These are phyloP conservation scores for Cadophora gregata DNA, from an alignment of 2,329 filamentous ascomycete species.

Conservation along the genomic window DNA sequence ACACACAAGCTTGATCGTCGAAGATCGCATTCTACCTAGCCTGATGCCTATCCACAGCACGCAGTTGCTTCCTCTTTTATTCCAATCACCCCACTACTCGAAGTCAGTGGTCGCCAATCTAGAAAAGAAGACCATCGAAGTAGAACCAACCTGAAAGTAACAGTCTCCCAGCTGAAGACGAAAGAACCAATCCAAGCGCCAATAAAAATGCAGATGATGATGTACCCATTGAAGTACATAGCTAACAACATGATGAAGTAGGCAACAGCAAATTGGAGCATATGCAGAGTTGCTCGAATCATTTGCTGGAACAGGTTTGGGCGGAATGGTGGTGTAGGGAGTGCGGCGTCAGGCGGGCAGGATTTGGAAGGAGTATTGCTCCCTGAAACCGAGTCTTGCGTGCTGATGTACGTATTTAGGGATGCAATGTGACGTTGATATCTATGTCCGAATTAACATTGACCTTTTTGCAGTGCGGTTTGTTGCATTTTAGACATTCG, in stretches of 20 bases:
- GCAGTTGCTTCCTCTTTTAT: conserved; percentile 34
- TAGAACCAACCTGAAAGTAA: conserved; percentile 43
- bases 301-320: conserved; percentile 70
- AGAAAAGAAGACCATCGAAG: too few species aligned
- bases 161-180: conserved; percentile 72
- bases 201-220: conserved; percentile 82
- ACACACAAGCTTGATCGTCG: neutral
- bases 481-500: neutral
- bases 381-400: neutral
- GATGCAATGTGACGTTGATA: conserved; percentile 48
- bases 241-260: conserved; percentile 78
- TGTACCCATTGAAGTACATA: conserved; percentile 72
- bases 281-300: conserved; percentile 70
- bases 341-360: neutral
- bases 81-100: conserved; percentile 16
- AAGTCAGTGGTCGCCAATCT: neutral
- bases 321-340: conserved; percentile 46
- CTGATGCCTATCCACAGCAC: conserved; percentile 34
- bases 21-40: neutral
- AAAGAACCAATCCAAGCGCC: conserved; percentile 77
- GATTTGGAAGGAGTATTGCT: neutral
- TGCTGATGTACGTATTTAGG: neutral
- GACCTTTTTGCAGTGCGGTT: neutral
- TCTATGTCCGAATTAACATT: neutral
- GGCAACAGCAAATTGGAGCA: conserved; percentile 74